Base-by-base conservation (phyloP, 805 yeast species). In the Lipomyces sp. region DNA sequence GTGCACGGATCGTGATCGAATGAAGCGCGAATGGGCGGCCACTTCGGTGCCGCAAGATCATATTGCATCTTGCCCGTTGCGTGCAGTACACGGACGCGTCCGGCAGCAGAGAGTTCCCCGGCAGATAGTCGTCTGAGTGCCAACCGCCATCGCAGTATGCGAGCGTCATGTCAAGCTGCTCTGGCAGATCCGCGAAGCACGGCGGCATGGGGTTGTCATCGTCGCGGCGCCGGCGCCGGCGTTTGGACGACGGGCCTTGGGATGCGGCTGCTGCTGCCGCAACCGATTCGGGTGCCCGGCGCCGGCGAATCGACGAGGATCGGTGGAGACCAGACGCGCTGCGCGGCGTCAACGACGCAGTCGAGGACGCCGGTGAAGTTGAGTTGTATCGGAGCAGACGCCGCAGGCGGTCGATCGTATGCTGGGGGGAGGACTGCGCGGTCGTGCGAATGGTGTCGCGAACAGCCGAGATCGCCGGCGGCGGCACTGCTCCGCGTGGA, bases 1-100 rank as follows among this genome's bases (percentile, higher is more conserved):
- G 61, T 6, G 61, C 59, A 34, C 44, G 42, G 41, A 57, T 46
- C 2, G 54, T 57, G 40, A 57, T 48, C 11, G 61, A 57, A 32
- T 48, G 51, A 18, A 57, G 33, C 4, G 57, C 24, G 35, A 57
- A 47, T 4, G 61, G 57, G 14, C 29, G 37, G 36, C 22, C 31
- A 7, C 49, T 28, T n/a, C 33, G 21, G 36, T 57, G 59, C 6
- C 57, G 45, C 42, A 57, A 34, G 16, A 55, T 57, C 50, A 57
- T 47, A 21, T 49, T 55, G 33, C 61, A 51, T n/a, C 38, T 47
- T 11, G 59, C 38, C 23, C 43, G 50, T 16, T 44, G 56, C 14
- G 60, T 45, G 39, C 59, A 57, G 29, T 57, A 57, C 2, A 57
- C 61, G 3, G 49, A 44, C 16, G 47, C 14, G 22, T 42, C 24